phyloP scores from a whole-genome alignment of 371 early-diverging fungal species.

The Rhizomucor pusillus region DNA sequence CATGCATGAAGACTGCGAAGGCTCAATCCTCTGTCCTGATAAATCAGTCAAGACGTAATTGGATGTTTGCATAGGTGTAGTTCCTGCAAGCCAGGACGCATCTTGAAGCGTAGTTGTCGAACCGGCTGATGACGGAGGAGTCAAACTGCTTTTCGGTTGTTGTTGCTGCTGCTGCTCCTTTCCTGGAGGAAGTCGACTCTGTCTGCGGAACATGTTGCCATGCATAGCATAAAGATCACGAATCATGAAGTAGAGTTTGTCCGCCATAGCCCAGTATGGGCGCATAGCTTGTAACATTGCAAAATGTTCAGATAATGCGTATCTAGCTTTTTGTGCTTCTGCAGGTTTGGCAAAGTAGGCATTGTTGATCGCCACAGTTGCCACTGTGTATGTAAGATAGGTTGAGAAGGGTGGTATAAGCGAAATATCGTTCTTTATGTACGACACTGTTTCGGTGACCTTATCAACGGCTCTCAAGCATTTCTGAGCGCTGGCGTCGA shows the following conservation, averaged over 20 bases:
- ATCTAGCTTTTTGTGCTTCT: conserved; percentile 45
- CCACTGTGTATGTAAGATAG: conserved; percentile 54
- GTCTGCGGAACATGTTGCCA: conserved; percentile 16
- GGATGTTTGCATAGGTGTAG: background rate
- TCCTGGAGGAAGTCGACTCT: background rate
- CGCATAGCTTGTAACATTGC: conserved; percentile 47
- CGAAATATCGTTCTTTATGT: conserved; percentile 23
- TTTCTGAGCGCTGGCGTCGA: conserved; percentile 38
- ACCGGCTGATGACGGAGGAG: conserved; percentile 2
- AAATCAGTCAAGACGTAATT: background rate
- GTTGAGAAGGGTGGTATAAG: conserved; percentile 47
- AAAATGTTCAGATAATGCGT: conserved; percentile 49
- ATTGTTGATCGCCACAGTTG: conserved; percentile 55
- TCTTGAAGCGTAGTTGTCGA: conserved; percentile 3
- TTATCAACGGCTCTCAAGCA: conserved; percentile 51
- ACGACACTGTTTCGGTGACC: conserved; percentile 42
- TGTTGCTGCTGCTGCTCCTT: conserved; percentile 3
- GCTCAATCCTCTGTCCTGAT: background rate
- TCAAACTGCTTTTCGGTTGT: conserved; percentile 1
- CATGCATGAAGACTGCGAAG: background rate
- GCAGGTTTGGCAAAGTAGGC: conserved; percentile 44
- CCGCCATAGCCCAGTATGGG: conserved; percentile 61
- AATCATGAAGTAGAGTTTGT: conserved; percentile 59
- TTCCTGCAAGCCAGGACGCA: background rate
- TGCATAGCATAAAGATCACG: conserved; percentile 61